phyloP scores from a whole-genome alignment of 2,329 filamentous ascomycete species.

The Camillea tinctor region DNA sequence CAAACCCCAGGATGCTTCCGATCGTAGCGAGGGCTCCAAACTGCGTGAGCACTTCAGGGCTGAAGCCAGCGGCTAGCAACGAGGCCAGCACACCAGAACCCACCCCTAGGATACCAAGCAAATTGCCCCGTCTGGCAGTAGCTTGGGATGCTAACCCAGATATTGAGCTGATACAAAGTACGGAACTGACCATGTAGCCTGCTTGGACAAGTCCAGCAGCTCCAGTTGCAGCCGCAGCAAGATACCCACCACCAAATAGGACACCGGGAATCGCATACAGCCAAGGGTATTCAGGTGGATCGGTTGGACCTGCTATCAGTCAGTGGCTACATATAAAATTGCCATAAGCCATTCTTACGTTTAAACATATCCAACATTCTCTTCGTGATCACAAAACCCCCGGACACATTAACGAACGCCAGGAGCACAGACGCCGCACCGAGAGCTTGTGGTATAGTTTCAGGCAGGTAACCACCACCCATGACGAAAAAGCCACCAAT shows the following conservation, averaged over 20 bases:
- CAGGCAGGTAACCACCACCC: conserved; percentile 75
- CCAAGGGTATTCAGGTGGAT: conserved; percentile 87
- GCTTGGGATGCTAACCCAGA: conserved; percentile 78
- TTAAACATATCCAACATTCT: conserved; percentile 93
- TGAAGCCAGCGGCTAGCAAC: conserved; percentile 76
- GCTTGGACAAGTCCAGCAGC: conserved; percentile 83
- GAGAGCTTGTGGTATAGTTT: conserved; percentile 75
- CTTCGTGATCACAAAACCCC: conserved; percentile 89
- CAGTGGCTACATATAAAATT: conserved; percentile 18
- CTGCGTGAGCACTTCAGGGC: conserved; percentile 74
- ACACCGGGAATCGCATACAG: conserved; percentile 76
- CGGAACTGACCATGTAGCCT: conserved; percentile 79
- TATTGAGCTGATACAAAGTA: conserved; percentile 82
- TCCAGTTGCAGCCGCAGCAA: conserved; percentile 77
- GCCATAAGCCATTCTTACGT: conserved; percentile 41
- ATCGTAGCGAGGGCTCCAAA: conserved; percentile 73
- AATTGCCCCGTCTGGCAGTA: conserved; percentile 81
- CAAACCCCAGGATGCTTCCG: conserved; percentile 64
- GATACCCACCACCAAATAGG: conserved; percentile 76
- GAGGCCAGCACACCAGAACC: conserved; percentile 80
- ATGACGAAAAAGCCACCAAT: conserved; percentile 87
- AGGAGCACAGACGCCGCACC: conserved; percentile 79
- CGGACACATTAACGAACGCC: conserved; percentile 84
- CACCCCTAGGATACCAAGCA: conserved; percentile 84
- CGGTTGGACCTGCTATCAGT: conserved; percentile 61